Conservation (phyloP, 225 moss, liverwort and hornwort genomes). For the Ulota crispa region DNA sequence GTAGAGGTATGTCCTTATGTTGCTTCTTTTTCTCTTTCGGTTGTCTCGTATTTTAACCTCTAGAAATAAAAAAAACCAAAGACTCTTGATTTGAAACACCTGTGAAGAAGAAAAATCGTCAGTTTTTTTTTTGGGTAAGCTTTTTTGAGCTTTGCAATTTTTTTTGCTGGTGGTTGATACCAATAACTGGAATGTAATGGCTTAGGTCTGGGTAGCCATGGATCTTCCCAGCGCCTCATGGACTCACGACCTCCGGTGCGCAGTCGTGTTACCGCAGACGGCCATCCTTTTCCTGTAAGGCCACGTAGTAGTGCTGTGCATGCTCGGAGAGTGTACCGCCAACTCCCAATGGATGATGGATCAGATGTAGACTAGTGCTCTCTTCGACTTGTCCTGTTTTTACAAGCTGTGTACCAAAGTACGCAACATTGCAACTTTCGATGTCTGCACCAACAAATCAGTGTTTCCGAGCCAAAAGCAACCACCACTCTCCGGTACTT, state of each 20-base stretch:
- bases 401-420: too few species aligned
- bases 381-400: too few species aligned
- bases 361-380: conserved; percentile 47
- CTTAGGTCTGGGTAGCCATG: conserved; percentile 49
- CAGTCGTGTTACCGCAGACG: conserved; percentile 57
- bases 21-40: not conserved
- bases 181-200: conserved; percentile 24
- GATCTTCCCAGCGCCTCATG: conserved; percentile 45
- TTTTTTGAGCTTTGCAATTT: too few species aligned
- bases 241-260: conserved; percentile 59
- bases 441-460: too few species aligned
- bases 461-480: too few species aligned
- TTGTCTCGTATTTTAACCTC: not conserved
- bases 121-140: conserved; percentile 12
- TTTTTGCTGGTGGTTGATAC: too few species aligned
- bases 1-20: conserved; percentile 40
- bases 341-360: conserved; percentile 43
- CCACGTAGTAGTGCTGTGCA: conserved; percentile 61
- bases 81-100: too few species aligned
- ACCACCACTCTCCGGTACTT: too few species aligned
- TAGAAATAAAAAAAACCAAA: too few species aligned
- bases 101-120: too few species aligned
- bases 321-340: conserved; percentile 47
- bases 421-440: too few species aligned
- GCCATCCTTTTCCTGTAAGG: conserved; percentile 65